These are phyloP conservation scores for Verticillium nonalfalfae DNA, from an alignment of 2,329 filamentous ascomycete species.

Conservation along the genomic window DNA sequence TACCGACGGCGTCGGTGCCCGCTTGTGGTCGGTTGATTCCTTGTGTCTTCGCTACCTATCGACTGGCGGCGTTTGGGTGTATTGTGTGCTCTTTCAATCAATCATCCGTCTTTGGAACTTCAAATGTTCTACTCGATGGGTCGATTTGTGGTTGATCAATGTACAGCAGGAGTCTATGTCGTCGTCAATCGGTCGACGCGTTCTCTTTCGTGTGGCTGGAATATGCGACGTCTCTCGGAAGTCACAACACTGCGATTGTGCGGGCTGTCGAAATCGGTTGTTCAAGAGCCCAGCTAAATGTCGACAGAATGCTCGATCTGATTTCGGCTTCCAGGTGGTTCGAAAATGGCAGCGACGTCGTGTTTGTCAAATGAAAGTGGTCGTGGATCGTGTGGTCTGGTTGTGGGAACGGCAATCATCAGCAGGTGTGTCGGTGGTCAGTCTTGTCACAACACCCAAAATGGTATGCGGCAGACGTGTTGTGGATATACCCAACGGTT, in stretches of 20 bases:
- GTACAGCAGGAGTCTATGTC: neutral
- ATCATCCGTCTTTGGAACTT: neutral
- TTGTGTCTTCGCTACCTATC: neutral
- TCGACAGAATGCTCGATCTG: neutral
- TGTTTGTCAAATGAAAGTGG: neutral
- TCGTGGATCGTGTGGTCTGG: neutral
- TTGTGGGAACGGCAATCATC: neutral
- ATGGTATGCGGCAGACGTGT: constrained; percentile 7
- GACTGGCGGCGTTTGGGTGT: neutral
- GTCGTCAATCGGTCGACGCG: neutral
- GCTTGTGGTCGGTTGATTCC: neutral
- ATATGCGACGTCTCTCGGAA: neutral
- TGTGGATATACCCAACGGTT: constrained; percentile 12
- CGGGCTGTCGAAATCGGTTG: neutral
- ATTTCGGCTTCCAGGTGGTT: neutral
- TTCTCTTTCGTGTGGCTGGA: neutral
- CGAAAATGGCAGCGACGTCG: neutral
- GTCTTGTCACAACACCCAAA: neutral
- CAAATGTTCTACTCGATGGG: no score
- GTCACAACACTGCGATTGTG: neutral
- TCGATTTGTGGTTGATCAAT: no score
- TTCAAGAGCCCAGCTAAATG: neutral
- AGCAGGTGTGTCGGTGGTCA: constrained; percentile 2
- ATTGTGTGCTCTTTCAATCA: neutral
- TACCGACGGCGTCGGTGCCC: neutral